phyloP scores from a whole-genome alignment of 306 rosid species.

The Lotus japonicus region DNA sequence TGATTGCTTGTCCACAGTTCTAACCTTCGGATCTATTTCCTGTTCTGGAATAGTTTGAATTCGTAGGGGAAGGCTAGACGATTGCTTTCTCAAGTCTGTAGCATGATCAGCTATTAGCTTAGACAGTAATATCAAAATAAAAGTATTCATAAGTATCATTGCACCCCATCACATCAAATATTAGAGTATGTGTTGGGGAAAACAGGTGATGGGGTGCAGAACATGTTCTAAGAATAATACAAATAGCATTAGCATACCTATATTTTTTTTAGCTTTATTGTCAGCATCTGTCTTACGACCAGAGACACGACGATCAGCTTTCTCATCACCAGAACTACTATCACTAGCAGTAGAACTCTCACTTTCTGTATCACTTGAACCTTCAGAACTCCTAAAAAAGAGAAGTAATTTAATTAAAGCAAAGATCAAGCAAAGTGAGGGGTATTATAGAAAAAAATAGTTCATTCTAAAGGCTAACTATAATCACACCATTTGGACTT shows the following conservation, averaged over 20 bases:
- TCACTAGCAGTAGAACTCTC: constrained; percentile 43
- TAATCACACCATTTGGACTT: constrained; percentile 55
- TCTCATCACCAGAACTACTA: constrained; percentile 57
- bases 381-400: constrained; percentile 49
- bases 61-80: constrained; percentile 23
- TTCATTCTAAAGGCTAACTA: constrained; percentile 6
- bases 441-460: neutral
- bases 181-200: neutral
- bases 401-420: constrained; percentile 25
- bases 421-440: constrained; percentile 10
- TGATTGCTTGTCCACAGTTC: constrained; percentile 37
- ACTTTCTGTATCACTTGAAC: constrained; percentile 62
- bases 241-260: constrained; percentile 30
- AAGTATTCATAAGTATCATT: neutral
- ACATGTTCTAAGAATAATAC: neutral
- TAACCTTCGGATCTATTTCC: constrained; percentile 26
- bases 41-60: constrained; percentile 28
- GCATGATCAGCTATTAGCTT: constrained; percentile 29
- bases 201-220: neutral
- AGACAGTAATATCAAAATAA: constrained; percentile 12
- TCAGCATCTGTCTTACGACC: constrained; percentile 36
- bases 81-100: constrained; percentile 46
- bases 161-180: neutral
- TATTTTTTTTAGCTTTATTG: constrained; percentile 33
- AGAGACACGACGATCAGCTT: constrained; percentile 30